These are phyloP conservation scores for Trichoderma simmonsii DNA, from an alignment of 2,329 filamentous ascomycete species.

Conservation along the genomic window DNA sequence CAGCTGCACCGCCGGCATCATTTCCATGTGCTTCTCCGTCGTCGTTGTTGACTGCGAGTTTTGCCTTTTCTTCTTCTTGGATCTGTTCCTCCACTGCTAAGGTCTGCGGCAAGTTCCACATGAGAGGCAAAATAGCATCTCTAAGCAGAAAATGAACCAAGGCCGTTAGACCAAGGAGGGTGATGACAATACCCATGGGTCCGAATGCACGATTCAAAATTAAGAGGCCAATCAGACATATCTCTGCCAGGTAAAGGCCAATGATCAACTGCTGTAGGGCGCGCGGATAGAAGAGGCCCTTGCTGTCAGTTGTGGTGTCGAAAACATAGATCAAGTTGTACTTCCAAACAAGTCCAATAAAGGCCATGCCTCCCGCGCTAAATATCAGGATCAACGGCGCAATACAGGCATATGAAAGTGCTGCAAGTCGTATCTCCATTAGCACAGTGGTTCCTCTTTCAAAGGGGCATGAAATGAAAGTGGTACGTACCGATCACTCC, in stretches of 20 bases:
- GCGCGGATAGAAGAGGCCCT: conserved; percentile 83
- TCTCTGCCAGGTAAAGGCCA: conserved; percentile 77
- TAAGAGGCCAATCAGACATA: conserved; percentile 84
- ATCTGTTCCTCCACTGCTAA: conserved; percentile 54
- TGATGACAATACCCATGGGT: conserved; percentile 71
- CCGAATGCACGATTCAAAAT: conserved; percentile 64
- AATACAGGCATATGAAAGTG: conserved; percentile 82
- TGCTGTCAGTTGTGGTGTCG: conserved; percentile 78
- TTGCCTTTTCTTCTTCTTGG: conserved; percentile 45
- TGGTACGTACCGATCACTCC: conserved; percentile 65
- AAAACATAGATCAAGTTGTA: conserved; percentile 90
- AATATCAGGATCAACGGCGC: conserved; percentile 83
- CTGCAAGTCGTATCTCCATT: conserved; percentile 37
- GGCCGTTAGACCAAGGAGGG: conserved; percentile 70
- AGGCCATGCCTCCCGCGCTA: conserved; percentile 69
- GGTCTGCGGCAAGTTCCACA: conserved; percentile 78
- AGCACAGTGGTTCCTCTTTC: neutral
- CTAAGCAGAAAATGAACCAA: conserved; percentile 75
- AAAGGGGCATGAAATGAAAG: neutral
- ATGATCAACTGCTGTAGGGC: conserved; percentile 82
- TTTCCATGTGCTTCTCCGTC: conserved; percentile 24
- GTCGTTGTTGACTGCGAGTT: conserved; percentile 33
- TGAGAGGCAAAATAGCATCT: conserved; percentile 68
- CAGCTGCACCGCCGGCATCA: conserved; percentile 30
- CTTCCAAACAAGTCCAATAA: conserved; percentile 84